Conservation (phyloP, 805 yeast genomes). For the Debaryomyces hansenii region DNA sequence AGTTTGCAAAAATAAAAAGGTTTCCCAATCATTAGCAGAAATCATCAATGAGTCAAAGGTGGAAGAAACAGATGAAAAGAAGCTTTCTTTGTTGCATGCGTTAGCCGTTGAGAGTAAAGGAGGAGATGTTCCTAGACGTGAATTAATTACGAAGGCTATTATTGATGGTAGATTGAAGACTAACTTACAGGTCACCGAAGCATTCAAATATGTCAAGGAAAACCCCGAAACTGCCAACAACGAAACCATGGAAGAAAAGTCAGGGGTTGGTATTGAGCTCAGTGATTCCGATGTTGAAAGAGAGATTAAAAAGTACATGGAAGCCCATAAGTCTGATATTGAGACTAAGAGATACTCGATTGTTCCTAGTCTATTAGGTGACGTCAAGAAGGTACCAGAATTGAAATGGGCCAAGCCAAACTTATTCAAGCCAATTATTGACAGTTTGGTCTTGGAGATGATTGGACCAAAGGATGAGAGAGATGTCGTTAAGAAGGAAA, state of each 20-base stretch:
- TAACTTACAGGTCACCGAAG: constrained; percentile 77
- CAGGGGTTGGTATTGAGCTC: constrained; percentile 80
- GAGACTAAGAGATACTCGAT: constrained; percentile 72
- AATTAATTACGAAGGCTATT: constrained; percentile 60
- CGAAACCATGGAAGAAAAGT: constrained; percentile 54
- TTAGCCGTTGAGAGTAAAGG: constrained; percentile 74
- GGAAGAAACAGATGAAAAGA: constrained; percentile 53
- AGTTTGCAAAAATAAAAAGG: constrained; percentile 82
- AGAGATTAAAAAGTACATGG: constrained; percentile 60
- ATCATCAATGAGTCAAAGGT: constrained; percentile 48
- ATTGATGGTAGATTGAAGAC: constrained; percentile 63
- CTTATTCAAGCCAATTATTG: constrained; percentile 83
- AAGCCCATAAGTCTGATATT: constrained; percentile 58
- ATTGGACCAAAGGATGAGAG: constrained; percentile 97
- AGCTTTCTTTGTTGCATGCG: constrained; percentile 67
- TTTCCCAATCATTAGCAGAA: constrained; percentile 64
- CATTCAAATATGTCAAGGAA: constrained; percentile 67
- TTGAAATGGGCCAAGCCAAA: constrained; percentile 93
- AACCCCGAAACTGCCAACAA: constrained; percentile 44
- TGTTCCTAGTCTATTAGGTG: constrained; percentile 76
- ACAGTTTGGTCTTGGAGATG: constrained; percentile 64
- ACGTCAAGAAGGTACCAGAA: constrained; percentile 67
- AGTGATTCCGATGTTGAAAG: constrained; percentile 62
- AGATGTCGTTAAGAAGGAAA: constrained; percentile 77
- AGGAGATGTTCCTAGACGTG: constrained; percentile 49